phyloP scores from a whole-genome alignment of 2,329 filamentous ascomycete genomes.

The Pseudogymnoascus sp. region DNA sequence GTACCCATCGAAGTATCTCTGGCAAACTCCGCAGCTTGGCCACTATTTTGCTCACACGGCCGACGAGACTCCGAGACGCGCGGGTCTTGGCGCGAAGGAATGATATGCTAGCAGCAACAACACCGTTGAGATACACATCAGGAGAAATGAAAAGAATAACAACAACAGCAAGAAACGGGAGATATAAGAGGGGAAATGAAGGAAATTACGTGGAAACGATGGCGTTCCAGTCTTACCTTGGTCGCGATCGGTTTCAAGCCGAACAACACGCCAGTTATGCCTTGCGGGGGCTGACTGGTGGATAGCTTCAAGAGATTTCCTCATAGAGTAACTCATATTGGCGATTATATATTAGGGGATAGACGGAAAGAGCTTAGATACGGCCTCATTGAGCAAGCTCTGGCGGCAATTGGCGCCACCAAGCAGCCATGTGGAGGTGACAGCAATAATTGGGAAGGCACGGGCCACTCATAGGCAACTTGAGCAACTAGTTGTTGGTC shows the following conservation, averaged over 20 bases:
- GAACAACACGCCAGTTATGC: background rate
- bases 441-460: background rate
- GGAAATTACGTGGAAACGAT: background rate
- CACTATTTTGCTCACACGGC: background rate
- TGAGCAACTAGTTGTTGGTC: background rate
- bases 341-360: background rate
- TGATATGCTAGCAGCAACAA: background rate
- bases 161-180: background rate
- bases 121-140: background rate
- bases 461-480: background rate
- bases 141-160: background rate
- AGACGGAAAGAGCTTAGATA: background rate
- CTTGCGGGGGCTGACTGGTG: constrained; percentile 4
- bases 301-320: constrained; percentile 2
- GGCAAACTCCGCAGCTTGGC: background rate
- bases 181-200: background rate
- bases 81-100: background rate
- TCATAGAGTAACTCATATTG: background rate
- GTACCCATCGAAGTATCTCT: background rate
- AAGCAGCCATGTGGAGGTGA: background rate
- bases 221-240: background rate
- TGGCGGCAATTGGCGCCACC: constrained; percentile 8
- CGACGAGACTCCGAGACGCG: background rate
- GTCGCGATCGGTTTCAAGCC: background rate
- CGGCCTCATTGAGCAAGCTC: background rate